Evolutionary conservation across 306 rosid genomes (phyloP), one percentile per base, ranked within the genome.

Genomic region (Benincasa hispida): DNA sequence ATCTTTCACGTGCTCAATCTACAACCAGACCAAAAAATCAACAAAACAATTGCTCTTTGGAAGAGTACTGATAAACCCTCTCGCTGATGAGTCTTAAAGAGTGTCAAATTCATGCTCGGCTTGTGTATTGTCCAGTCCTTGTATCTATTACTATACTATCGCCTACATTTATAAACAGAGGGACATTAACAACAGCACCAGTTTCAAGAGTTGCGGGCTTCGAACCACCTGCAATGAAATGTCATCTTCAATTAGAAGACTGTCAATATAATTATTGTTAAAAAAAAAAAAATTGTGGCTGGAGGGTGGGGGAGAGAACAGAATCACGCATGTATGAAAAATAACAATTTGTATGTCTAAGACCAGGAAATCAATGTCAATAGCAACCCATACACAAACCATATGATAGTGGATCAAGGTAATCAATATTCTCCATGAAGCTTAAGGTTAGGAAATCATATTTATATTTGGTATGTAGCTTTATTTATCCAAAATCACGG

Each of bases 191-290:
- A 30, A 88, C 76, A 34, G 96, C 87, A 11, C 97, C 98, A 0
- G 99, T 95, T 79, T 95, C 98, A 4, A 95, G 93, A 22, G 96
- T 95, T 12, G 97, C 99, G 34, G 97, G 96, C 88, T 89, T 94
- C 68, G 96, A 39, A 80, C 98, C 98, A 79, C 99, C 99, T 92
- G 92, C 77, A 72, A 80, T 58, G 76, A 79, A 77, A 79, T 72
- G 80, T 76, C 19, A 48, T 18, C 9, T 17, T 42, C 51, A 77
- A 41, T 55, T 75, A 55, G 19, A 57, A 37, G 54, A 42, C 56
- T 57, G 32, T 2, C 74, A 12, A 66, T 30, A 17, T n/a, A 61
- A 34, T 35, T 35, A 19, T 54, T n/a, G 5, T 19, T 5, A 35
- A 19, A 65, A 8, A 19, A 10, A 32, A 32, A 32, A 32, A 32